A percentile compares a stretch with the other conserved stretches of the same genome.
Evolutionary conservation across 1,284 basidiomycete species (phyloP).

Genomic region (Ustilago shanxiensis): DNA sequence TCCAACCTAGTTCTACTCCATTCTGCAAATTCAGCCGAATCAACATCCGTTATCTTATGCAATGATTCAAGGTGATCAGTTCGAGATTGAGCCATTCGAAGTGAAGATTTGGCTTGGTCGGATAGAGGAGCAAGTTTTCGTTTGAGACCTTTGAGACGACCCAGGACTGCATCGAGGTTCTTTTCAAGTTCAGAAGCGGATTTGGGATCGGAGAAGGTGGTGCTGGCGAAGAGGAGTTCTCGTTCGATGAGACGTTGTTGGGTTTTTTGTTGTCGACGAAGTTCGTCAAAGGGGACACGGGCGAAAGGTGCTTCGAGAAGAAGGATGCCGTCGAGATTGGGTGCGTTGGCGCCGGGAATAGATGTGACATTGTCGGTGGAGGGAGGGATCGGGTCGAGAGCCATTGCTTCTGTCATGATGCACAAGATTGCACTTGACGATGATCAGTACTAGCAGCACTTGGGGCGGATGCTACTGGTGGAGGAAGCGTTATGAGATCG

Average conservation of each 20-base stretch:
- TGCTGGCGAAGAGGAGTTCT: conserved; percentile 44
- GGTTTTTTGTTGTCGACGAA: conserved; percentile 56
- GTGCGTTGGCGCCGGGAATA: conserved; percentile 13
- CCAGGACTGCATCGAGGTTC: conserved; percentile 81
- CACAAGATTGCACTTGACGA: neutral
- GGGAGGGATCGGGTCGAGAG: conserved; percentile 16
- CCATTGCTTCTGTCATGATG: conserved; percentile 24
- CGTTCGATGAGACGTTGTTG: conserved; percentile 62
- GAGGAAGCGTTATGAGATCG: no score
- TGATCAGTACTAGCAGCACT: no score
- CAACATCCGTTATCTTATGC: conserved; percentile 34
- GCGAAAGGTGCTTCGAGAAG: conserved; percentile 88
- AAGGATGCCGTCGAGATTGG: conserved; percentile 78
- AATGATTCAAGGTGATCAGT: conserved; percentile 51
- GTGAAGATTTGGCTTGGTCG: conserved; percentile 26
- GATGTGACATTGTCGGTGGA: neutral
- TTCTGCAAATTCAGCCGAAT: conserved; percentile 37
- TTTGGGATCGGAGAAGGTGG: conserved; percentile 23
- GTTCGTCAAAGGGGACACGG: conserved; percentile 74
- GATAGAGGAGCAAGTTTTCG: conserved; percentile 76
- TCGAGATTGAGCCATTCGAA: conserved; percentile 45
- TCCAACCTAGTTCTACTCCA: conserved; percentile 86
- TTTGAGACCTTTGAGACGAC: conserved; percentile 80
- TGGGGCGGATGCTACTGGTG: neutral
- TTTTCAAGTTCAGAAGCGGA: conserved; percentile 62